Evolutionary conservation across 2,329 filamentous ascomycete genomes (phyloP), one percentile per base, ranked within the genome.

Genomic region (Colletotrichum neosansevieriae): DNA sequence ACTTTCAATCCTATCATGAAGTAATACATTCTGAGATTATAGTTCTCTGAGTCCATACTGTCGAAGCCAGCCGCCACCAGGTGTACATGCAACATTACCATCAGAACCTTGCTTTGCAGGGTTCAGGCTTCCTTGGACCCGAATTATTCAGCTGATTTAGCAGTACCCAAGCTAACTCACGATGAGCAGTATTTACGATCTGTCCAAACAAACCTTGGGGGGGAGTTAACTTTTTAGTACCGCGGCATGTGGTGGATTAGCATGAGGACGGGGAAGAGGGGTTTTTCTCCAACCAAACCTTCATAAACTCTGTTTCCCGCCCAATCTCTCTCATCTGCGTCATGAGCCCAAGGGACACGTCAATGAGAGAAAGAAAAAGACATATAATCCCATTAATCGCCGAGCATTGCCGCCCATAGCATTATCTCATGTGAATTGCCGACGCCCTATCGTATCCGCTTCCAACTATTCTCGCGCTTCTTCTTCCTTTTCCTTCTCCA

Each of bases 321-420:
- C 32, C 54, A n/a, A 47, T 42, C 13, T 17, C 13, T 29, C 47
- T 50, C 47, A 11, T 11, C n/a, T 63, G 60, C 60, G 60, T 64
- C 64, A 67, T 64, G 64, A 36, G 32, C 6, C 10, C 49, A 34
- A 34, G 49, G 32, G 17, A 51, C 15, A 32, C 32, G 32, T 36
- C 24, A 36, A 17, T 32, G 13, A 32, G 47, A n/a, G 21, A n/a
- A 19, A 32, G 38, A 19, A 44, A 24, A 44, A 38, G 44, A 45
- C 53, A 53, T 64, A 63, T 58, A 67, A 63, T 12, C 59, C 44
- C 50, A 49, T 15, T 21, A 45, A 53, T 47, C 53, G 60, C 64
- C 59, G 60, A 57, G 12, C 32, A 24, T 67, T 58, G 59, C 59
- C 64, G 59, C 32, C 36, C 29, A n/a, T 10, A 11, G 29, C n/a